Evolutionary conservation across 1,284 basidiomycete species (phyloP), one percentile per base, ranked within the genome.

Genomic region (Tilletia setariae): DNA sequence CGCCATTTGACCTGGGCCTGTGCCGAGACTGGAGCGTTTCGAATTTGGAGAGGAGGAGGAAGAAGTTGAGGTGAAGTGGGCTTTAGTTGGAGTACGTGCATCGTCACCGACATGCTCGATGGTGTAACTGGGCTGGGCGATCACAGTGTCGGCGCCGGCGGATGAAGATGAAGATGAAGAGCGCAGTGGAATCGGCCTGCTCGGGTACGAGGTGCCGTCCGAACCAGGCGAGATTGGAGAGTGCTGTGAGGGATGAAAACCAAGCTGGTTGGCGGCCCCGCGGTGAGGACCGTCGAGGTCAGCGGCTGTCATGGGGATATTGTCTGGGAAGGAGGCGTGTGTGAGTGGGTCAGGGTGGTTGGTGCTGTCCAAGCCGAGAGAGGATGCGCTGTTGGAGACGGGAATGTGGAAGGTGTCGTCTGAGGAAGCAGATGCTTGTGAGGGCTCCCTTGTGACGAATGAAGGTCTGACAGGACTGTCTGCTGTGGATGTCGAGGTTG

Each of bases 1-100:
- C 16, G 56, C 56, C 7, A 61, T 30, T 61, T 61, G 56, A 30
- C 56, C 56, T 9, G 56, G 19, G 28, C 56, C 56, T 30, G 56
- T 61, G 30, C 56, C 56, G 2, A 61, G 51, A 23, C n/a, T 19
- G 16, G 47, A 59, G 11, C 35, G 35, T 11, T 40, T 4, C 35
- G 35, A 40, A 11, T 40, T 40, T 59, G 53, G 28, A 28, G 53
- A 25, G 15, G 23, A 25, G 23, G 53, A 59, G 9, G 53, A 25
- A 6, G 23, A 9, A 23, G 53, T 23, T 19, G 8, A 8, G 19
- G 43, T 19, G 23, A 59, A 30, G 8, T 32, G n/a, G 19, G n/a
- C 16, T 6, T 59, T 25, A 25, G 23, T 59, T 8, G 15, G n/a
- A 2, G 53, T 28, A 0, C 53, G 15, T 21, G 53, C 28, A 25